Conservation (phyloP, 768 basidiomycete genomes). For the Rhodotorula graminis region DNA sequence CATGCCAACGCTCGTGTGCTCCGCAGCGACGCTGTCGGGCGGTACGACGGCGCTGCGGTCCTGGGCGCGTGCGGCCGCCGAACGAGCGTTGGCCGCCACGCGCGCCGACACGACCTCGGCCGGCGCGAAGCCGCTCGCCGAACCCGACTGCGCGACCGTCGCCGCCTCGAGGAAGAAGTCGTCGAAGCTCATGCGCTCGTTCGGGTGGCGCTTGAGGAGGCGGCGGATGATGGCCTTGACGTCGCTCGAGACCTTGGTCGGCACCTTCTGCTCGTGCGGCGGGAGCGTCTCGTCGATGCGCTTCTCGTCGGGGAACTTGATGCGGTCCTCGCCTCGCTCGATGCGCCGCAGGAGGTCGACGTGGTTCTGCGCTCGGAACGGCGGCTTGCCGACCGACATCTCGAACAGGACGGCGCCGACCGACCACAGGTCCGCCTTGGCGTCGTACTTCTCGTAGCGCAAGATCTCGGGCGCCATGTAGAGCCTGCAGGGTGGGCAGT, state of each 20-base stretch:
- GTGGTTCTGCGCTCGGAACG: conserved; percentile 92
- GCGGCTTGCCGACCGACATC: conserved; percentile 87
- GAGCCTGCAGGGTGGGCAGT: conserved; percentile 52
- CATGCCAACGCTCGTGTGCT: neutral
- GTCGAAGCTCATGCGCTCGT: conserved; percentile 79
- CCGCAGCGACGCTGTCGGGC: neutral
- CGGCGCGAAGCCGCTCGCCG: conserved; percentile 7
- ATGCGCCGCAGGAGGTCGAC: conserved; percentile 91
- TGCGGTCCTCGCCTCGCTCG: conserved; percentile 72
- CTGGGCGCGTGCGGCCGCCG: conserved; percentile 37
- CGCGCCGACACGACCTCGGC: conserved; percentile 30
- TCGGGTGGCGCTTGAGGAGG: conserved; percentile 77
- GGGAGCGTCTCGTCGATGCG: conserved; percentile 37
- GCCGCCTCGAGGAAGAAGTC: conserved; percentile 67
- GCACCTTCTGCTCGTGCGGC: conserved; percentile 38
- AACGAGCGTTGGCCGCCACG: conserved; percentile 27
- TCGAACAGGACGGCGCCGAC: conserved; percentile 96
- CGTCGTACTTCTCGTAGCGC: conserved; percentile 94
- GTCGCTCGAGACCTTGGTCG: conserved; percentile 60
- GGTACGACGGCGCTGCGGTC: neutral
- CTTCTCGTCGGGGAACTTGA: conserved; percentile 86
- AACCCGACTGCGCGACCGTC: neutral
- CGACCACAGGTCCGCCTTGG: conserved; percentile 96
- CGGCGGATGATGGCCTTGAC: conserved; percentile 79
- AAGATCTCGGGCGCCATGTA: conserved; percentile 99